A percentile compares a stretch with the other conserved stretches of the same genome.
phyloP scores from a whole-genome alignment of 352 stramenopile genomes.

The Peronosclerospora sorghi region DNA sequence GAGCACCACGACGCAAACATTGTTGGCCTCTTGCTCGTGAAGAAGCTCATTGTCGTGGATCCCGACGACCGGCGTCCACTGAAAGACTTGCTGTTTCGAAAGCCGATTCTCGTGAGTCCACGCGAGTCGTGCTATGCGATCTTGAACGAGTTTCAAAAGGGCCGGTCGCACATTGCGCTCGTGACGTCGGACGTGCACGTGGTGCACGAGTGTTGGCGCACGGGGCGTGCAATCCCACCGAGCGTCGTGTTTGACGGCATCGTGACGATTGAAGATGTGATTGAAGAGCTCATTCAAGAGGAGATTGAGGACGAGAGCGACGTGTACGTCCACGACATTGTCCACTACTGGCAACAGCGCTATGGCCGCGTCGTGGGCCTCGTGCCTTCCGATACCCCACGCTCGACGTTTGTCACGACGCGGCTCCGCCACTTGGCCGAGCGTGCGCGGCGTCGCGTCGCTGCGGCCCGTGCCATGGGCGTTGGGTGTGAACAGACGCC shows the following conservation, averaged over 20 bases:
- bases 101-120: conserved; percentile 73
- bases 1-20: conserved; percentile 65
- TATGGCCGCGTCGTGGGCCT: conserved; percentile 15
- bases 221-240: conserved; percentile 28
- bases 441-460: conserved; percentile 25
- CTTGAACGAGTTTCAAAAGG: conserved; percentile 89
- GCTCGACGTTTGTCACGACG: conserved; percentile 31
- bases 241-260: conserved; percentile 76
- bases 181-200: conserved; percentile 44
- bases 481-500: too few species aligned
- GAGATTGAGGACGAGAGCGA: conserved; percentile 89
- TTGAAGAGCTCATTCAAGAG: conserved; percentile 88
- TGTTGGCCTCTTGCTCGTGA: conserved; percentile 78
- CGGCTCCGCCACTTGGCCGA: conserved; percentile 28
- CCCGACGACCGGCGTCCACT: conserved; percentile 62
- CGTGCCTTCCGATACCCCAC: conserved; percentile 23
- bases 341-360: conserved; percentile 44
- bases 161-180: conserved; percentile 73
- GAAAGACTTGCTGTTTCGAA: conserved; percentile 49
- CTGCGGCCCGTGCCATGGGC: too few species aligned
- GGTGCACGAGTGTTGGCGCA: conserved; percentile 47
- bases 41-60: conserved; percentile 86
- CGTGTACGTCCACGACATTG: conserved; percentile 52
- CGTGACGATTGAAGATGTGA: conserved; percentile 88
- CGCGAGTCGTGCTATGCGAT: conserved; percentile 80